Base-by-base conservation (phyloP, 1,139 yeast species). In the Debaryomycetaceae sp. region DNA sequence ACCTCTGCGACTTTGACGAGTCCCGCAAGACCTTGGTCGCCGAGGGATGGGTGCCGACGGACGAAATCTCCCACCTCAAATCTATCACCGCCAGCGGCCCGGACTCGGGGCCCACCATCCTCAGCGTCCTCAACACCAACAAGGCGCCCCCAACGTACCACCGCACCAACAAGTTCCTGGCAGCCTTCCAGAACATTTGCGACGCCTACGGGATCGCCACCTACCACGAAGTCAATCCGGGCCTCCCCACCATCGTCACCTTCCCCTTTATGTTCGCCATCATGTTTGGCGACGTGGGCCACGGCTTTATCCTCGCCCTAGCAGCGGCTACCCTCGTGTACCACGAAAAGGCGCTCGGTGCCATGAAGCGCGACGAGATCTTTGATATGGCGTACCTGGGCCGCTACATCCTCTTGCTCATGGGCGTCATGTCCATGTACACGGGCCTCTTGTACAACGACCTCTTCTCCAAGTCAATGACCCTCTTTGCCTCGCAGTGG, bases 281-380 rank as follows among this genome's bases (percentile, higher is more conserved):
- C 41, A 80, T 80, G 92, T 80, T 80, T 60, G 92, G 92, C 64
- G 92, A 80, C 56, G 53, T 78, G 37, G 92, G 92, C 16, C 92
- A 80, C 51, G 92, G 92, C 4, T 63, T 79, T 37, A 64, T 80
- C 33, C 56, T 80, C 44, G 55, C 72, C 27, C 53, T 76, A 37
- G 76, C 77, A 20, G 86, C 83, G 1, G 49, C 62, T 24, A 47
- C 60, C 14, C 55, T 80, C 40, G 85, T 80, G 5, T 43, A 67
- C 31, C 72, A 74, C 44, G 90, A 80, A 47, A 70, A 63, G 40
- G 59, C 62, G 33, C 61, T 80, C 27, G 70, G 64, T 16, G 60
- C 58, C 16, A 68, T 76, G 70, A 73, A 76, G 44, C 64, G 81
- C 44, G 90, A 77, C 45, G 92, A 80, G 49, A 80, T 80, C 32